phyloP scores from a whole-genome alignment of 2,329 filamentous ascomycete genomes.

The Stachybotrys chartarum region DNA sequence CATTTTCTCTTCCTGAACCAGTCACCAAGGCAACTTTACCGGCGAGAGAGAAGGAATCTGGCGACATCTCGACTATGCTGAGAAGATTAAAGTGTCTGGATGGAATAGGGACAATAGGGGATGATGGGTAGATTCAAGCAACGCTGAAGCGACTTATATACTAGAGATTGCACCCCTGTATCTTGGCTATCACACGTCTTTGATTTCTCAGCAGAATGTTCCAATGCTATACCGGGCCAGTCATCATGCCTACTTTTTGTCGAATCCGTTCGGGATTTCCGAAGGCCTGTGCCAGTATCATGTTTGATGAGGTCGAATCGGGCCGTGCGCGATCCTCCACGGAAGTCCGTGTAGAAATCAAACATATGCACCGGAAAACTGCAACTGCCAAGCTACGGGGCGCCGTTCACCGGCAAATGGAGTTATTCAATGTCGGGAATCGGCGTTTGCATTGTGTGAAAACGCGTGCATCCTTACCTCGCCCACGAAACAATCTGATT shows the following conservation, averaged over 20 bases:
- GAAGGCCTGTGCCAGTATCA: background rate
- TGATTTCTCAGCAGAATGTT: background rate
- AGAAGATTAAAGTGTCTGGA: background rate
- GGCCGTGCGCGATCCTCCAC: background rate
- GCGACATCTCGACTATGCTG: slow-evolving; percentile 1
- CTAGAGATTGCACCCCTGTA: background rate
- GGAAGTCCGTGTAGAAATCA: background rate
- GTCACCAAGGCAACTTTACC: slow-evolving; percentile 33
- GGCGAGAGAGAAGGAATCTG: slow-evolving; percentile 18
- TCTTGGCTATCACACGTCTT: background rate
- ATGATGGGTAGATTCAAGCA: background rate
- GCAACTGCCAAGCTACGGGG: background rate
- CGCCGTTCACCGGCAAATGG: background rate
- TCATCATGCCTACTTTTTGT: background rate
- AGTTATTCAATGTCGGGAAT: background rate
- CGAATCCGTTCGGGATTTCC: background rate
- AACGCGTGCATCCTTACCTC: background rate
- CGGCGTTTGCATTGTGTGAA: background rate
- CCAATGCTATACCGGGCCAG: background rate
- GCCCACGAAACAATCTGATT: no score
- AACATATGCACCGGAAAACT: background rate
- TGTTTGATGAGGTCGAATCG: background rate
- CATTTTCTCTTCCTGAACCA: slow-evolving; percentile 30
- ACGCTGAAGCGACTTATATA: background rate
- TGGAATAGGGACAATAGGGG: background rate